Percentiles rank a stretch among this genome's conserved stretches.
phyloP scores from a whole-genome alignment of 1,284 basidiomycete species.

The Pseudozyma tsukubaensis region DNA sequence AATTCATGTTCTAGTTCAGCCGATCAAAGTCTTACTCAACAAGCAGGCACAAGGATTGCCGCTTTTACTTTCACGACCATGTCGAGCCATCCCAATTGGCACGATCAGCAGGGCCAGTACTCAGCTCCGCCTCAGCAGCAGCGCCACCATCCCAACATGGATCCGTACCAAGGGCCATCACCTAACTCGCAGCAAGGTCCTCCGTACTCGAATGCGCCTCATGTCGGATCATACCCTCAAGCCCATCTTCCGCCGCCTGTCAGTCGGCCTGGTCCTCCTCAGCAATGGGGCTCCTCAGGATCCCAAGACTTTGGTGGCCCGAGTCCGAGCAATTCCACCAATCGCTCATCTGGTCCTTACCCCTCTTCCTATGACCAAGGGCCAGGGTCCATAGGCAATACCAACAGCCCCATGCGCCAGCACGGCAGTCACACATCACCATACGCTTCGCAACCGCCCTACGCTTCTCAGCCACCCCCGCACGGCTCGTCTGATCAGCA shows the following conservation, averaged over 20 bases:
- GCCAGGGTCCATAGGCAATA: conserved; percentile 7
- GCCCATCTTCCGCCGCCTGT: conserved; percentile 34
- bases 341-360: conserved; percentile 33
- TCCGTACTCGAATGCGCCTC: conserved; percentile 14
- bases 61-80: conserved; percentile 10
- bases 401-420: conserved; percentile 32
- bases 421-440: conserved; percentile 19
- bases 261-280: conserved; percentile 22
- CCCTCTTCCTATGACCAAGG: conserved; percentile 17
- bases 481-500: conserved; percentile 21
- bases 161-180: conserved; percentile 27
- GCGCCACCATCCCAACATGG: conserved; percentile 43
- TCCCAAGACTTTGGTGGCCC: conserved; percentile 33
- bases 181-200: conserved; percentile 18
- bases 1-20: conserved; percentile 13
- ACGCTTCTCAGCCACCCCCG: conserved; percentile 13
- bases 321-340: conserved; percentile 24
- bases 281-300: conserved; percentile 21
- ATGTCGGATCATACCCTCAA: conserved; percentile 20
- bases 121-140: conserved; percentile 10
- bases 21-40: not conserved
- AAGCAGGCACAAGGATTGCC: conserved; percentile 9
- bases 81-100: conserved; percentile 43
- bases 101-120: conserved; percentile 37
- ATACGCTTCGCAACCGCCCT: conserved; percentile 27